phyloP scores from a whole-genome alignment of 805 yeast species.

The Naumovozyma baii region DNA sequence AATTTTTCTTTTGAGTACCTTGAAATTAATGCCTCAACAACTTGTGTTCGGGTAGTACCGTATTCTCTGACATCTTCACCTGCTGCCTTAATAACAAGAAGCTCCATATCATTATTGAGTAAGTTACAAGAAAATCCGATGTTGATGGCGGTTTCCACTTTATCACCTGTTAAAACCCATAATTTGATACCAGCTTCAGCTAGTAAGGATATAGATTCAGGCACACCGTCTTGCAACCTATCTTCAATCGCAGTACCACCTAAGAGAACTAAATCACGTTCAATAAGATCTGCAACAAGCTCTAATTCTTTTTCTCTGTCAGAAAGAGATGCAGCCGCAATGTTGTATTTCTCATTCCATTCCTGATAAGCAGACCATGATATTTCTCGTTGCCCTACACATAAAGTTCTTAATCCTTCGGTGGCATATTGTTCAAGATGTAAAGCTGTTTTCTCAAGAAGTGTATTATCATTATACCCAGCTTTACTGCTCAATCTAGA shows the following conservation, averaged over 20 bases:
- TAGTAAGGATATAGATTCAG: conserved; percentile 62
- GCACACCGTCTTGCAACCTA: conserved; percentile 78
- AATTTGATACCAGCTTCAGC: conserved; percentile 73
- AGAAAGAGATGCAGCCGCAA: conserved; percentile 54
- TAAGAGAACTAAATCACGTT: conserved; percentile 50
- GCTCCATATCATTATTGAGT: conserved; percentile 66
- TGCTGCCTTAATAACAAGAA: conserved; percentile 43
- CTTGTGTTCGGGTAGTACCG: conserved; percentile 32
- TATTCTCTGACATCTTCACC: conserved; percentile 43
- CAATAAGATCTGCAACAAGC: conserved; percentile 63
- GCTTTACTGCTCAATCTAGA: conserved; percentile 42
- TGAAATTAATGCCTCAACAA: conserved; percentile 40
- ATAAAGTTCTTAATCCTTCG: conserved; percentile 75
- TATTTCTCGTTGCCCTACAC: conserved; percentile 65
- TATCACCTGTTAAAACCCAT: conserved; percentile 86
- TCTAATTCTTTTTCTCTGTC: conserved; percentile 66
- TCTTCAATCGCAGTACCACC: conserved; percentile 91
- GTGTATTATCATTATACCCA: conserved; percentile 33
- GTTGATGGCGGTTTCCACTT: conserved; percentile 80
- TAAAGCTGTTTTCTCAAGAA: conserved; percentile 56
- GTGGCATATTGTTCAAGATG: conserved; percentile 73
- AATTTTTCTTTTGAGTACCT: conserved; percentile 50
- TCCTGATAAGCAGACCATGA: conserved; percentile 49
- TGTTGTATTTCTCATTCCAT: conserved; percentile 56
- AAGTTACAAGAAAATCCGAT: conserved; percentile 81